A percentile compares a stretch with the other conserved stretches of the same genome.
Evolutionary conservation across 345 rosid species (phyloP).

Genomic region (Rhodomyrtus tomentosa): DNA sequence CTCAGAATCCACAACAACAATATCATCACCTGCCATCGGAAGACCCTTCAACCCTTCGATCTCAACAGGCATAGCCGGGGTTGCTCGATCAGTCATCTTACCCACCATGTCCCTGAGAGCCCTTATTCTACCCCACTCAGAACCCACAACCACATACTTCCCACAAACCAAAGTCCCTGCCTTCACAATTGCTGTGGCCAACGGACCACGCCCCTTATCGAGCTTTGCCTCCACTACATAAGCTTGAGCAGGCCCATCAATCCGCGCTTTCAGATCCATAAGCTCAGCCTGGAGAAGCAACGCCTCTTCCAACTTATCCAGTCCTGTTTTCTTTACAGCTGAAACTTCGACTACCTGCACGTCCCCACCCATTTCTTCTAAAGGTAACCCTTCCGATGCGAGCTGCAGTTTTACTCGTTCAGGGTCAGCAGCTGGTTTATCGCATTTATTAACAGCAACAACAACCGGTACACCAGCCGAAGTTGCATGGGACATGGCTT

Average conservation of each 20-base stretch:
- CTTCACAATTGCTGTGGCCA: slow-evolving; percentile 83
- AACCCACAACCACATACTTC: slow-evolving; percentile 76
- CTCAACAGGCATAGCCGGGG: slow-evolving; percentile 84
- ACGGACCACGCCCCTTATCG: slow-evolving; percentile 88
- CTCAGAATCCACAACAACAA: slow-evolving; percentile 81
- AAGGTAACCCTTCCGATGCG: slow-evolving; percentile 67
- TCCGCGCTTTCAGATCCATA: slow-evolving; percentile 78
- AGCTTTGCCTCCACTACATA: slow-evolving; percentile 96
- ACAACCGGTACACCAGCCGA: slow-evolving; percentile 86
- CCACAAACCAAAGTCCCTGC: slow-evolving; percentile 79
- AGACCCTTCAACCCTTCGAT: slow-evolving; percentile 93
- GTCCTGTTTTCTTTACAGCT: slow-evolving; percentile 59
- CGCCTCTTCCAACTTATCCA: slow-evolving; percentile 77
- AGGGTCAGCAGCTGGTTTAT: slow-evolving; percentile 76
- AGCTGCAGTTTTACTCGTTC: slow-evolving; percentile 85
- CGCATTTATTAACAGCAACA: slow-evolving; percentile 88
- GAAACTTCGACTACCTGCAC: slow-evolving; percentile 91
- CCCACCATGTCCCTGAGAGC: slow-evolving; percentile 73
- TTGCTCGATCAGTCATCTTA: slow-evolving; percentile 50
- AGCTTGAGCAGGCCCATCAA: slow-evolving; percentile 94
- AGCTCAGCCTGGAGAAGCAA: slow-evolving; percentile 86
- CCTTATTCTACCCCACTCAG: slow-evolving; percentile 86
- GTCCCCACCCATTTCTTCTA: slow-evolving; percentile 93
- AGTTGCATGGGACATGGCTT: slow-evolving; percentile 86
- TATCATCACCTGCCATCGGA: slow-evolving; percentile 97